A percentile compares a stretch with the other conserved stretches of the same genome.
These are phyloP conservation scores for Gracilaria gracilis DNA, from an alignment of 23 red algal genomes.

Conservation along the genomic window DNA sequence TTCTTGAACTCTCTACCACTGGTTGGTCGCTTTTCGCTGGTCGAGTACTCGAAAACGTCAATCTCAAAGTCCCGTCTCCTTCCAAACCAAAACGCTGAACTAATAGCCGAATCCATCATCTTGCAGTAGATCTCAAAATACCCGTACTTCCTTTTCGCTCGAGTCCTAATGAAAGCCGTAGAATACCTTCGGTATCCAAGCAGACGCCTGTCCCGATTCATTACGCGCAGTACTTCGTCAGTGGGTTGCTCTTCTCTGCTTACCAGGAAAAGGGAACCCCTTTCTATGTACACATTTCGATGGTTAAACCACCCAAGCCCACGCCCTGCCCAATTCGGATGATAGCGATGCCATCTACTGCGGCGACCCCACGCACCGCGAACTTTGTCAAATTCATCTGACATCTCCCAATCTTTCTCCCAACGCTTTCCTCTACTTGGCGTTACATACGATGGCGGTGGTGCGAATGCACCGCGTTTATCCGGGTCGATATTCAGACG, in stretches of 20 bases:
- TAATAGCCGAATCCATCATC: constrained; percentile 53
- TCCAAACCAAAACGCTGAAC: constrained; percentile 65
- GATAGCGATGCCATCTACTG: constrained; percentile 18
- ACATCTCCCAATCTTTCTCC: constrained; percentile 66
- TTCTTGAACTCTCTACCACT: constrained; percentile 34
- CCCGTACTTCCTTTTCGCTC: constrained; percentile 39
- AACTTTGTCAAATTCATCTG: constrained; percentile 58
- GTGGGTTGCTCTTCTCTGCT: constrained; percentile 48
- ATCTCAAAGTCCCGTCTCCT: constrained; percentile 48
- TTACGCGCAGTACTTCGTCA: constrained; percentile 13
- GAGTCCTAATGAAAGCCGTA: constrained; percentile 48
- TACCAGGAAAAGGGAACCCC: constrained; percentile 41
- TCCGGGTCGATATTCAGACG: constrained; percentile 8
- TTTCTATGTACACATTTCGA: constrained; percentile 31
- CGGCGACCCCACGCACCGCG: constrained; percentile 32
- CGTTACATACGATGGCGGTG: background rate
- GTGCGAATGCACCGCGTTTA: background rate
- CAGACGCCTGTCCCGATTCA: constrained; percentile 4
- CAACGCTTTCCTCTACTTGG: constrained; percentile 16
- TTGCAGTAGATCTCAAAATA: constrained; percentile 68
- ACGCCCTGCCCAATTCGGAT: constrained; percentile 52
- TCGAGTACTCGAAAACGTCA: constrained; percentile 66
- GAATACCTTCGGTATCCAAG: constrained; percentile 36
- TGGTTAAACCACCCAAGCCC: constrained; percentile 36
- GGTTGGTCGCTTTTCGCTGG: constrained; percentile 8